These are phyloP conservation scores for Crithidia mellificae DNA, from an alignment of 208 protist genomes.

Conservation along the genomic window DNA sequence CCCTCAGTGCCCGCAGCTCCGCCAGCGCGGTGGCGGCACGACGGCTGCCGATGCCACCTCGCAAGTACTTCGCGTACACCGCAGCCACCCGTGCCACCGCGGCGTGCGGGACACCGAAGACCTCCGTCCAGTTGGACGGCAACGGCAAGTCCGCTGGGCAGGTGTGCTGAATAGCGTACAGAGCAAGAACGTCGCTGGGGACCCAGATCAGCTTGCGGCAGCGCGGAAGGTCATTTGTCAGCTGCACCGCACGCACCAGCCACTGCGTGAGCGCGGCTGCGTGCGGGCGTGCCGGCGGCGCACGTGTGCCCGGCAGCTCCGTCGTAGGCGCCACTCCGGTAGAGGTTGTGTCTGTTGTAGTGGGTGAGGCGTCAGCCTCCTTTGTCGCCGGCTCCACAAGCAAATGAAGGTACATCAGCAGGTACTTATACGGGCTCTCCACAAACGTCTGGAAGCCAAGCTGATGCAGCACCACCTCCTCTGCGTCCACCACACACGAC, in stretches of 20 bases:
- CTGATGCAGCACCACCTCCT: constrained; percentile 70
- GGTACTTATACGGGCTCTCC: constrained; percentile 79
- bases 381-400: constrained; percentile 35
- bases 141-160: constrained; percentile 39
- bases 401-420: constrained; percentile 61
- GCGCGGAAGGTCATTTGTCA: constrained; percentile 78
- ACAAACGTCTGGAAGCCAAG: constrained; percentile 88
- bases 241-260: constrained; percentile 53
- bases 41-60: constrained; percentile 3
- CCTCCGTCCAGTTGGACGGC: constrained; percentile 50
- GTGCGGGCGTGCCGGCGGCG: background rate
- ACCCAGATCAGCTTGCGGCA: constrained; percentile 35
- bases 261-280: constrained; percentile 46
- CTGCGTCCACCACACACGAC: constrained; percentile 63
- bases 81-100: constrained; percentile 19
- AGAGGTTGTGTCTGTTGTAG: too few relatives aligned
- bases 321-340: background rate
- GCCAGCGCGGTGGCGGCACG: constrained; percentile 6
- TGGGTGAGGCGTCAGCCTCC: too few relatives aligned
- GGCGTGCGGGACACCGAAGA: constrained; percentile 45
- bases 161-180: constrained; percentile 58
- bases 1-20: constrained; percentile 14
- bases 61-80: constrained; percentile 26
- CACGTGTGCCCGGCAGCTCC: background rate
- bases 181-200: constrained; percentile 48